These are phyloP conservation scores for Metahyphopichia silvanorum DNA, from an alignment of 805 yeast species.

Conservation along the genomic window DNA sequence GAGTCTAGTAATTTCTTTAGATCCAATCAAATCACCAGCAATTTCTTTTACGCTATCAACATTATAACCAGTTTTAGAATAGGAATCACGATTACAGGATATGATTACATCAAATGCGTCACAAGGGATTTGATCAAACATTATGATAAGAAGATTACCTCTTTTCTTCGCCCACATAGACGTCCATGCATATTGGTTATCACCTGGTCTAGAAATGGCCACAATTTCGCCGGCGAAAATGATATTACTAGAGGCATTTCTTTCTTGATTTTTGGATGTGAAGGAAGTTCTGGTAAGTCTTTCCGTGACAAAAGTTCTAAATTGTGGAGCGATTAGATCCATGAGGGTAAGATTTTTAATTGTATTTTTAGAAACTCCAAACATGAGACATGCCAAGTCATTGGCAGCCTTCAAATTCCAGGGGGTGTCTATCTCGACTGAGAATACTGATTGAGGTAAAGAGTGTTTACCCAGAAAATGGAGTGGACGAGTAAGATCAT, in stretches of 20 bases:
- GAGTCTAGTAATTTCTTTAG: slow-evolving; percentile 13
- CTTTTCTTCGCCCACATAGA: slow-evolving; percentile 87
- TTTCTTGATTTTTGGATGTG: slow-evolving; percentile 12
- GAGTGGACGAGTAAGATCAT: slow-evolving; percentile 40
- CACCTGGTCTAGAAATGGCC: slow-evolving; percentile 69
- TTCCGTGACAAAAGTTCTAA: slow-evolving; percentile 64
- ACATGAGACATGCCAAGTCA: slow-evolving; percentile 83
- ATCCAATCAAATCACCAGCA: slow-evolving; percentile 31
- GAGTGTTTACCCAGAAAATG: slow-evolving; percentile 72
- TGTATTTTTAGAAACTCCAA: slow-evolving; percentile 71
- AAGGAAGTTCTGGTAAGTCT: slow-evolving; percentile 32
- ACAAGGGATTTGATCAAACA: slow-evolving; percentile 77
- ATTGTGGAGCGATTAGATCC: slow-evolving; percentile 76
- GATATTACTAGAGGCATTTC: slow-evolving; percentile 34
- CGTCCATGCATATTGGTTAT: slow-evolving; percentile 69
- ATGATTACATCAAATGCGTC: slow-evolving; percentile 57
- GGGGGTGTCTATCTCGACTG: slow-evolving; percentile 70
- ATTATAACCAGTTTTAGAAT: slow-evolving; percentile 8
- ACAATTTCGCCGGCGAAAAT: slow-evolving; percentile 82
- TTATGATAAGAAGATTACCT: slow-evolving; percentile 69
- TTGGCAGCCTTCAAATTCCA: slow-evolving; percentile 83
- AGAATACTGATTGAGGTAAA: slow-evolving; percentile 80
- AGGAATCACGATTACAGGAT: slow-evolving; percentile 13
- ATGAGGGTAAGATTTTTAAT: slow-evolving; percentile 61
- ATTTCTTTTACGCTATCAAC: slow-evolving; percentile 26